Base-by-base conservation (phyloP, 352 stramenopile species). In the Saprolegnia parasitica region DNA sequence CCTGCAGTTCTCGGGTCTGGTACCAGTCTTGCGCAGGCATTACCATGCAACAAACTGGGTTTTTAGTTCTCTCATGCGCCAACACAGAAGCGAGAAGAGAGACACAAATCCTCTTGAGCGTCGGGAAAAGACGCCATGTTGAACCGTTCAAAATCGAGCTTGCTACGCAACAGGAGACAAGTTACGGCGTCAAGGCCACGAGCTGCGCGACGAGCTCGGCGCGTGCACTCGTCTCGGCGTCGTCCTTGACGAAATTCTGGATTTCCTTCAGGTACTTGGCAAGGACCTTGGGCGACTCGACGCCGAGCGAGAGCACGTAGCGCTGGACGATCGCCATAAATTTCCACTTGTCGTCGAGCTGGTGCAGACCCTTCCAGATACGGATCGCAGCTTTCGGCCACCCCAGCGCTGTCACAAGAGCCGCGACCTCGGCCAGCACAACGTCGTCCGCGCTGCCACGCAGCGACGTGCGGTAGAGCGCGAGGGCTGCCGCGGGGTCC, bases 281-380 rank as follows among this genome's bases (percentile, higher is more conserved):
- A 42, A 60, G 52, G 11, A 60, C 52, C 35, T 60, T 60, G 24
- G 52, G 52, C 35, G 52, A 16, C 52, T 60, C 52, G 16, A 40
- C 35, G 10, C 9, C 9, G 21, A 67, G 10, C 9, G 10, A 18
- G 18, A 15, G 11, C n/a, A 67, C 47, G 24, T 57, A 67, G 15
- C 62, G 18, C 35, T 60, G 52, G 13, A 60, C 52, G 35, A 60
- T 60, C 11, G 11, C 16, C 52, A 60, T 60, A 24, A 60, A 60
- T 37, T 70, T 70, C 63, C 63, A 70, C 45, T 61, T 52, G 49
- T 70, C 47, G 37, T 29, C 37, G 13, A 55, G 32, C 3, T 67
- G 29, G 23, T 61, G 20, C 32, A 70, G 23, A 10, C 39, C 5
- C 39, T 61, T 58, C 63, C 63, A 70, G 16, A 70, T 11, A 15